Evolutionary conservation across 129 eudicot species (phyloP).

Genomic region (Chrysanthemum lavandulifolium): DNA sequence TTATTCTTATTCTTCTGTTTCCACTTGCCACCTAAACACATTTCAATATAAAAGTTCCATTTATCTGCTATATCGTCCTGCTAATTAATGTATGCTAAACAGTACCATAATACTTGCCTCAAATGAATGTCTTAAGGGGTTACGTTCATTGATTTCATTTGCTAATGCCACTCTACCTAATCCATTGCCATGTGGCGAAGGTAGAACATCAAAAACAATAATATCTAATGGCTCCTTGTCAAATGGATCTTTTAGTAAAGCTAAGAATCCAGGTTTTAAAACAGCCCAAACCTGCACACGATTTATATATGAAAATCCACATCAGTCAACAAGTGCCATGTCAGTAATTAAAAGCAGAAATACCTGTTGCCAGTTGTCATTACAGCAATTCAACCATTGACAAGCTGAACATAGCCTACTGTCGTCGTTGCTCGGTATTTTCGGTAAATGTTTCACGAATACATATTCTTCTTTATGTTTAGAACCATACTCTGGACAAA

Average conservation of each 20-base stretch:
- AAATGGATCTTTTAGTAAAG: slow-evolving; percentile 84
- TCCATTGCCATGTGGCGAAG: slow-evolving; percentile 74
- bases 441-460: slow-evolving; percentile 79
- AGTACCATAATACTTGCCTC: slow-evolving; percentile 46
- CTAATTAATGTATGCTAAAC: background rate
- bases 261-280: slow-evolving; percentile 93
- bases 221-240: slow-evolving; percentile 86
- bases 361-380: slow-evolving; percentile 99
- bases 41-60: slow-evolving; percentile 21
- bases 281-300: slow-evolving; percentile 95
- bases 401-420: slow-evolving; percentile 62
- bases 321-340: background rate
- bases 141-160: slow-evolving; percentile 72
- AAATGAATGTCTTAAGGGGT: slow-evolving; percentile 89
- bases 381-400: slow-evolving; percentile 74
- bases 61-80: background rate
- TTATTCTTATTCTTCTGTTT: slow-evolving; percentile 64
- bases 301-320: background rate
- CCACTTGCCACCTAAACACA: slow-evolving; percentile 86
- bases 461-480: slow-evolving; percentile 93
- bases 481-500: slow-evolving; percentile 93
- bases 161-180: slow-evolving; percentile 77
- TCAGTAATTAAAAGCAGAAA: background rate
- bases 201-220: slow-evolving; percentile 91
- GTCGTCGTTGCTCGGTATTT: slow-evolving; percentile 51